Evolutionary conservation across 2,329 filamentous ascomycete genomes (phyloP).

Genomic region (Cladophialophora yegresii): DNA sequence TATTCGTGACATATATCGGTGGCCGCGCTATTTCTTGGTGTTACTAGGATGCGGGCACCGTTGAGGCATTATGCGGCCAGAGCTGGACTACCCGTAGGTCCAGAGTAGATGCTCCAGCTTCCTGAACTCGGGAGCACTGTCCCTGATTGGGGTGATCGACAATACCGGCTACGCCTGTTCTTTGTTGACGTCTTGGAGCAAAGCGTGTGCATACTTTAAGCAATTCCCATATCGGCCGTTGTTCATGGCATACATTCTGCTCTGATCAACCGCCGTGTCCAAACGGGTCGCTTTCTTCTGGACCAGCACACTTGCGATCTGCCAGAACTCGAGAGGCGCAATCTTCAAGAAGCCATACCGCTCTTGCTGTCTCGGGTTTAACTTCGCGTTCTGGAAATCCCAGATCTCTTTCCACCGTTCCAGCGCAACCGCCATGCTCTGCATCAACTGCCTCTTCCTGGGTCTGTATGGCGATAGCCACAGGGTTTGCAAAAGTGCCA

Average conservation of each 20-base stretch:
- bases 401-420: conserved; percentile 10
- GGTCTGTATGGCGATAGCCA: conserved; percentile 19
- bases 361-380: conserved; percentile 7
- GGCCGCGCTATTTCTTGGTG: not conserved
- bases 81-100: not conserved
- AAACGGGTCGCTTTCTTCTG: conserved; percentile 12
- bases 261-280: conserved; percentile 3
- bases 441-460: conserved; percentile 9
- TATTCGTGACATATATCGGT: not conserved
- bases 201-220: not conserved
- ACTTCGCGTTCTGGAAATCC: conserved; percentile 10
- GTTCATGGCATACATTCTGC: not conserved
- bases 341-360: conserved; percentile 11
- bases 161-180: not conserved
- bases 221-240: not conserved
- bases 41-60: not conserved
- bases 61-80: not conserved
- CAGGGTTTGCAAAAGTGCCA: conserved; percentile 9
- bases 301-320: conserved; percentile 9
- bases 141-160: not conserved
- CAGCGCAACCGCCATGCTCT: conserved; percentile 8
- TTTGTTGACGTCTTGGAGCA: conserved; percentile 2
- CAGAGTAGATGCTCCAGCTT: not conserved
- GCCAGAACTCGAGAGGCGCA: conserved; percentile 13
- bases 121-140: not conserved